phyloP scores from a whole-genome alignment of 169 alveolate genomes.

The Sarcocystis neurona region DNA sequence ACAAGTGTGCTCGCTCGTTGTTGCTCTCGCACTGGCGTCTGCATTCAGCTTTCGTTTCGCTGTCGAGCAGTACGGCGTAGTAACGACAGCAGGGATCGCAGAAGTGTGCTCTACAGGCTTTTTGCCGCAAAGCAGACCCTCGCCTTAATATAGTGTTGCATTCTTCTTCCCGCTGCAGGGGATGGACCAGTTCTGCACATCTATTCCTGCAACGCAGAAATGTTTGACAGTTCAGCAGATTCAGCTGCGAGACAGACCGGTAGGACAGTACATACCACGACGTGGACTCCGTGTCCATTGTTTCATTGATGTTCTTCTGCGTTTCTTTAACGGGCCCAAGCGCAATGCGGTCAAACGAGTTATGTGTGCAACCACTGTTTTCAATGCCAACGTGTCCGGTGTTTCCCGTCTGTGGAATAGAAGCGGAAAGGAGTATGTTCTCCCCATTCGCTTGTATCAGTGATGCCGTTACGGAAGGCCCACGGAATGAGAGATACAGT shows the following conservation, averaged over 20 bases:
- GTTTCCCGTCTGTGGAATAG: background rate
- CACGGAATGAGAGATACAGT: background rate
- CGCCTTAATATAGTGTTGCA: background rate
- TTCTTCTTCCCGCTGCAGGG: conserved; percentile 22
- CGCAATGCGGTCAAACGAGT: conserved; percentile 6
- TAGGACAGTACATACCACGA: background rate
- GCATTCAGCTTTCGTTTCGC: background rate
- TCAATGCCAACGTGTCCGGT: conserved; percentile 4
- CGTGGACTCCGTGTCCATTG: background rate
- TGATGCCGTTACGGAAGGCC: background rate
- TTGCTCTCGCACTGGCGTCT: background rate
- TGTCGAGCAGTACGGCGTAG: conserved; percentile 11
- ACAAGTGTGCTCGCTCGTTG: background rate
- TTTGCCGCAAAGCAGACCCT: background rate
- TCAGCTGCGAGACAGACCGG: background rate
- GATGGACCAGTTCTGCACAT: conserved; percentile 25
- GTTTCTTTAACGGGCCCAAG: background rate
- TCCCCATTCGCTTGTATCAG: background rate
- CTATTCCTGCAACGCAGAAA: background rate
- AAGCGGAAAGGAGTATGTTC: background rate
- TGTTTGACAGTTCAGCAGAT: no score
- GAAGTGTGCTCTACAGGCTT: conserved; percentile 8
- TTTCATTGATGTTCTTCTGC: background rate
- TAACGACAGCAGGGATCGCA: conserved; percentile 36
- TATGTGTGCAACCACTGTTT: background rate